A percentile compares a stretch with the other conserved stretches of the same genome.
These are phyloP conservation scores for Vaccinium vitisidaea DNA, from an alignment of 148 eudicot species.

Conservation along the genomic window DNA sequence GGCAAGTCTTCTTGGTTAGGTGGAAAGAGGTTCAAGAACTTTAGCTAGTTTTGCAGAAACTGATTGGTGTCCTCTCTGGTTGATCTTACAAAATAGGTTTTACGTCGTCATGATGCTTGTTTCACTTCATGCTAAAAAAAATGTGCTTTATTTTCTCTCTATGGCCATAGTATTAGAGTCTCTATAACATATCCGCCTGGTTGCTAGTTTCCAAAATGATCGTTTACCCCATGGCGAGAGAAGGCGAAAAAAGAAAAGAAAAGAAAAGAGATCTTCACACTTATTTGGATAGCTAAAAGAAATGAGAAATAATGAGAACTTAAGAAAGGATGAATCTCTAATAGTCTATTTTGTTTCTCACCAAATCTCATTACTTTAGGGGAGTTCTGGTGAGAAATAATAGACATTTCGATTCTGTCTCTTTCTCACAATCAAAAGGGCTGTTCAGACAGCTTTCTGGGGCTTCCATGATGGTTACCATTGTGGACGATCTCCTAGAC, in stretches of 20 bases:
- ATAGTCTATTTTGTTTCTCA: too few species aligned
- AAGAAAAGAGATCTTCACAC: not conserved
- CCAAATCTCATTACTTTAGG: too few species aligned
- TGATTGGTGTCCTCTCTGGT: not conserved
- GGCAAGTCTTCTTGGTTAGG: not conserved
- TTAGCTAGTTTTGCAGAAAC: not conserved
- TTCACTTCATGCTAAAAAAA: not conserved
- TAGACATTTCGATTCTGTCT: too few species aligned
- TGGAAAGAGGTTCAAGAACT: not conserved
- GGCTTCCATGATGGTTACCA: not conserved
- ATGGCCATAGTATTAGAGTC: not conserved
- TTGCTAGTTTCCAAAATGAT: not conserved
- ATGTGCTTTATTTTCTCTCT: not conserved
- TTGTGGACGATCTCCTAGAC: not conserved
- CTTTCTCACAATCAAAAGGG: too few species aligned
- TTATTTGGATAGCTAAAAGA: too few species aligned
- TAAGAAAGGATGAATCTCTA: too few species aligned
- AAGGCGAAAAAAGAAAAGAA: too few species aligned
- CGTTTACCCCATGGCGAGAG: not conserved
- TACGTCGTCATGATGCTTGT: not conserved
- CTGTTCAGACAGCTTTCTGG: not conserved
- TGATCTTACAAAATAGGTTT: not conserved
- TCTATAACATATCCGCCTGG: too few species aligned
- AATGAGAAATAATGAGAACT: too few species aligned
- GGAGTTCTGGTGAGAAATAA: too few species aligned